Evolutionary conservation across 768 basidiomycete genomes (phyloP).

Genomic region (Lanmaoa rubissima): DNA sequence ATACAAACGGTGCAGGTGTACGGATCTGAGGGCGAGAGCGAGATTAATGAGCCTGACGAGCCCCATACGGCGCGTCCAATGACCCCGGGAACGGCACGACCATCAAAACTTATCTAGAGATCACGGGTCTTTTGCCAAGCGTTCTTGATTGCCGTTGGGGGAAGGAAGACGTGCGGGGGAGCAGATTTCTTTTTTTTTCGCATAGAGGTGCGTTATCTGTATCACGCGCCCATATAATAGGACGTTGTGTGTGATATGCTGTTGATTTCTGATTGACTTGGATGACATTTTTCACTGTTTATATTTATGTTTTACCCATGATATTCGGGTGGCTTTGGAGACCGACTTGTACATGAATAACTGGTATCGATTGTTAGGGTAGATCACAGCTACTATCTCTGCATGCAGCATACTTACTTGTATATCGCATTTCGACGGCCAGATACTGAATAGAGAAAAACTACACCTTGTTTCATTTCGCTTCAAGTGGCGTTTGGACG

Average conservation of each 20-base stretch:
- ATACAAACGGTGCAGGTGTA: not conserved
- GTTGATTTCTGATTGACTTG: not conserved
- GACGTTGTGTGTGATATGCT: not conserved
- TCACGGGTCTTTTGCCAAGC: not conserved
- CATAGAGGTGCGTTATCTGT: not conserved
- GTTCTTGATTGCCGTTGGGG: not conserved
- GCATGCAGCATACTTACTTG: not conserved
- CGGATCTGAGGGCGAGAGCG: conserved; percentile 2
- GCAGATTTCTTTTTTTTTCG: not conserved
- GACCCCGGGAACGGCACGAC: conserved; percentile 21
- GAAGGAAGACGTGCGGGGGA: too few species aligned
- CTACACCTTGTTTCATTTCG: not conserved
- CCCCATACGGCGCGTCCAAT: conserved; percentile 15
- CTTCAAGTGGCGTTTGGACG: not conserved
- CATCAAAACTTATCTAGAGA: not conserved
- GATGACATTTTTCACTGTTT: not conserved
- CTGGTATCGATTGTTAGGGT: not conserved
- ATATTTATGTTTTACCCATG: not conserved
- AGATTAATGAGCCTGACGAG: not conserved
- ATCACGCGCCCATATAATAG: not conserved
- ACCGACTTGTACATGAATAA: not conserved
- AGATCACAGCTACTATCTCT: not conserved
- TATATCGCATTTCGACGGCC: not conserved
- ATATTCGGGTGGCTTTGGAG: not conserved
- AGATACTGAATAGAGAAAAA: not conserved